Evolutionary conservation across 2,329 filamentous ascomycete genomes (phyloP).

Genomic region (Sporothrix pallida): DNA sequence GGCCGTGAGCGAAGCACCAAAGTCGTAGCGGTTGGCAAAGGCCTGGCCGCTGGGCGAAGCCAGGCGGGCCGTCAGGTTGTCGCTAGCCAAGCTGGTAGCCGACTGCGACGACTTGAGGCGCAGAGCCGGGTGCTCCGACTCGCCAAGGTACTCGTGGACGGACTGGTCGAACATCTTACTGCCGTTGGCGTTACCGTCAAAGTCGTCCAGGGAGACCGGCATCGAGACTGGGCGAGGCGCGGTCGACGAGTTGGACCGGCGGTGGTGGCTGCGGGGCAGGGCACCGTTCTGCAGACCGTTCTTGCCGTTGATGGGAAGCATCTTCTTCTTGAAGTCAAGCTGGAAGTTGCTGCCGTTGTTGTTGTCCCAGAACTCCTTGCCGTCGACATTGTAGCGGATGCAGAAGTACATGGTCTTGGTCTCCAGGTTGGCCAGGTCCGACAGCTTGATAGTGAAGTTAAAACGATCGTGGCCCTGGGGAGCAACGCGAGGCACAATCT

Average conservation of each 20-base stretch:
- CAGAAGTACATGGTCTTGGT: constrained; percentile 93
- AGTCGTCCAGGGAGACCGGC: constrained; percentile 71
- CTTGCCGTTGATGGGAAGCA: constrained; percentile 66
- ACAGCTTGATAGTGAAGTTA: constrained; percentile 90
- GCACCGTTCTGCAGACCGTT: constrained; percentile 47
- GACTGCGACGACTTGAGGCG: constrained; percentile 75
- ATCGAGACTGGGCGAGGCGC: constrained; percentile 60
- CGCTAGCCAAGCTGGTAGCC: constrained; percentile 64
- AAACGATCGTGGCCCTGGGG: constrained; percentile 80
- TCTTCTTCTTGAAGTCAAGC: constrained; percentile 86
- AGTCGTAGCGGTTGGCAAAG: constrained; percentile 95
- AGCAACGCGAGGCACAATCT: constrained; percentile 70
- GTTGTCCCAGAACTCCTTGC: constrained; percentile 94
- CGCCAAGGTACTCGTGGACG: constrained; percentile 67
- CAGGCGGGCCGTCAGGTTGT: constrained; percentile 61
- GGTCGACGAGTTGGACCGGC: constrained; percentile 51
- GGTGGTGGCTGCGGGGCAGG: constrained; percentile 72
- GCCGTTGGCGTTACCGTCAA: constrained; percentile 60
- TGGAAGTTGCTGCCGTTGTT: constrained; percentile 88
- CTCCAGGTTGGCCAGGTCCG: constrained; percentile 89
- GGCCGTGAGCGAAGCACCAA: constrained; percentile 86
- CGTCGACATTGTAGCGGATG: constrained; percentile 82
- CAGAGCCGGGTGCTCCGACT: constrained; percentile 61
- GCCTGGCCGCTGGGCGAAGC: constrained; percentile 68
- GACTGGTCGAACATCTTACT: constrained; percentile 60